phyloP scores from a whole-genome alignment of 805 yeast species.

The Metschnikowia santaceciliae region DNA sequence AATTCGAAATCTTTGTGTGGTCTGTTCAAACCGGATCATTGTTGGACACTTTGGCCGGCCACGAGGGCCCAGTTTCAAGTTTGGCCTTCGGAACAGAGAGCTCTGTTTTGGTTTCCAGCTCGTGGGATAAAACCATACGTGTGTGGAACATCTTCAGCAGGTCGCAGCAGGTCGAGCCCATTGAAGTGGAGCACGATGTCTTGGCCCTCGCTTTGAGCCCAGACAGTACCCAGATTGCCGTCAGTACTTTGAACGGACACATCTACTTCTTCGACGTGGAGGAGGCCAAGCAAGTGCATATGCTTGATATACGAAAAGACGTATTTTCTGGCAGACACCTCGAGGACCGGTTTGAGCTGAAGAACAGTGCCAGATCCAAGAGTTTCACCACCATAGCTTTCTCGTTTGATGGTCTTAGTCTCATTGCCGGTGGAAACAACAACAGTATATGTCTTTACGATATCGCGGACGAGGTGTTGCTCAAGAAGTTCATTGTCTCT shows the following conservation, averaged over 20 bases:
- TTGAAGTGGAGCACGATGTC: slow-evolving; percentile 80
- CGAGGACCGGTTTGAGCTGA: slow-evolving; percentile 77
- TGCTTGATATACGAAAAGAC: slow-evolving; percentile 83
- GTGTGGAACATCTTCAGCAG: slow-evolving; percentile 92
- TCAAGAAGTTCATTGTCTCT: slow-evolving; percentile 80
- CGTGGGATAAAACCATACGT: slow-evolving; percentile 95
- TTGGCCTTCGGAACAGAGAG: slow-evolving; percentile 81
- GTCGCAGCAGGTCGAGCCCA: slow-evolving; percentile 84
- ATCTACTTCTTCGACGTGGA: slow-evolving; percentile 80
- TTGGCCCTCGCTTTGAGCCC: slow-evolving; percentile 81
- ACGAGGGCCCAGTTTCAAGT: slow-evolving; percentile 91
- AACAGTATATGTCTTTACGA: slow-evolving; percentile 91
- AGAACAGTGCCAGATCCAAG: slow-evolving; percentile 79
- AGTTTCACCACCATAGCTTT: slow-evolving; percentile 77
- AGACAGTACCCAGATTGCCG: slow-evolving; percentile 88
- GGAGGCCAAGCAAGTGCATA: slow-evolving; percentile 72
- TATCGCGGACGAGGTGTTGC: slow-evolving; percentile 77
- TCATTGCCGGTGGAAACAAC: slow-evolving; percentile 92
- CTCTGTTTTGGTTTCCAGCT: slow-evolving; percentile 76
- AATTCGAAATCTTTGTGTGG: slow-evolving; percentile 92
- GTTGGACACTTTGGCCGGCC: slow-evolving; percentile 84
- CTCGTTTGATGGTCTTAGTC: slow-evolving; percentile 82
- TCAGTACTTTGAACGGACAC: slow-evolving; percentile 84
- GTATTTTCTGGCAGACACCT: slow-evolving; percentile 80
- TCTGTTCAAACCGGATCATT: slow-evolving; percentile 94